phyloP scores from a whole-genome alignment of 495 filamentous ascomycete genomes.

The Tuber aestivum region DNA sequence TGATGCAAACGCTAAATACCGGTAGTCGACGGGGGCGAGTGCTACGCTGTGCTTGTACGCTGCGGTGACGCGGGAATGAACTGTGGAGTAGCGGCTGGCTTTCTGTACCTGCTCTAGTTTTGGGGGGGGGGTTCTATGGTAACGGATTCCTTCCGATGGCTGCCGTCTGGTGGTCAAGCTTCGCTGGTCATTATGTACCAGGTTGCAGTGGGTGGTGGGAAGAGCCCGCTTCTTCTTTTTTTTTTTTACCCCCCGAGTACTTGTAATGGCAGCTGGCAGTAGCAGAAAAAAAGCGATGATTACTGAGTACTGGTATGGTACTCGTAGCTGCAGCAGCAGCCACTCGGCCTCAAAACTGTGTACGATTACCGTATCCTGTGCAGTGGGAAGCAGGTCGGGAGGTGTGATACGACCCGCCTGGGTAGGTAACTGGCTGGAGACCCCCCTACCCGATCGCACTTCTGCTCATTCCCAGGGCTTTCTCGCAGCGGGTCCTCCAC shows the following conservation, averaged over 20 bases:
- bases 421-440: background rate
- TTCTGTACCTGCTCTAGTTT: background rate
- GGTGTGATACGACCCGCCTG: background rate
- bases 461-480: conserved; percentile 3
- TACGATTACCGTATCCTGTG: background rate
- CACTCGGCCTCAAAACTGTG: background rate
- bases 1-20: background rate
- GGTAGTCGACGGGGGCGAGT: background rate
- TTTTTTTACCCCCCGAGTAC: background rate
- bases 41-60: background rate
- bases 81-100: background rate
- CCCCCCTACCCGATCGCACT: background rate
- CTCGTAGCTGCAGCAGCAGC: background rate
- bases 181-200: background rate
- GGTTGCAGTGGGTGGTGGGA: background rate
- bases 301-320: background rate
- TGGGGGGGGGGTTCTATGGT: background rate
- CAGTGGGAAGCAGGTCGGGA: background rate
- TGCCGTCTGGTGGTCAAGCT: background rate
- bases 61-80: background rate
- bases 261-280: no score
- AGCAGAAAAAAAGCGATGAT: background rate
- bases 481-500: background rate
- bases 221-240: background rate
- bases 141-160: background rate